phyloP scores from a whole-genome alignment of 208 protist genomes.

The Trypanosomatidae sp. region DNA sequence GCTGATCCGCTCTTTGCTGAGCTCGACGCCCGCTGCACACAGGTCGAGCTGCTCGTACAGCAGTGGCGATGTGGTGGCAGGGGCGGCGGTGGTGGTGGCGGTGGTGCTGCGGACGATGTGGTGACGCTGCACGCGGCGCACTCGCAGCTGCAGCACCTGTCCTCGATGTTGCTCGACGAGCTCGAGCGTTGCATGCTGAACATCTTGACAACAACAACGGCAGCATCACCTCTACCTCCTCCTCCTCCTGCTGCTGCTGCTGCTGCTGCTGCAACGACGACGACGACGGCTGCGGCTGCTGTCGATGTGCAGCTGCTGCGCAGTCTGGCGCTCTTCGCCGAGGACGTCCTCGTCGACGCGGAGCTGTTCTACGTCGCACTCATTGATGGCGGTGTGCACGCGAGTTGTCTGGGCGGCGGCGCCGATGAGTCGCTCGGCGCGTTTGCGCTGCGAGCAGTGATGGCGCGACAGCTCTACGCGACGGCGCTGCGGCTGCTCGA shows the following conservation, averaged over 20 bases:
- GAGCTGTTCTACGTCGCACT: conserved; percentile 26
- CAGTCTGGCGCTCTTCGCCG: conserved; percentile 12
- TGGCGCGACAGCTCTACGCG: conserved; percentile 12
- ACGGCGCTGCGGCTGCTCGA: conserved; percentile 9
- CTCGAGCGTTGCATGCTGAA: too few species aligned
- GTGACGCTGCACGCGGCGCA: background rate
- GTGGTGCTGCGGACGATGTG: background rate
- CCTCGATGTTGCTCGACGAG: background rate
- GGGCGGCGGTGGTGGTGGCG: background rate
- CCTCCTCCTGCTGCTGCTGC: too few species aligned
- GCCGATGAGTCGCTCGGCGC: conserved; percentile 11
- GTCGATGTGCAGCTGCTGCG: too few species aligned
- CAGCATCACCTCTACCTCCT: too few species aligned
- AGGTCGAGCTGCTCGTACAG: too few species aligned
- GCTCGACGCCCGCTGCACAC: too few species aligned
- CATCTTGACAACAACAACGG: too few species aligned
- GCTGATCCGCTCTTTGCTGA: too few species aligned
- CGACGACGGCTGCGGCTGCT: background rate
- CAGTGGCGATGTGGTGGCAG: background rate
- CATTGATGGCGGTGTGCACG: conserved; percentile 7
- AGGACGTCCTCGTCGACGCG: too few species aligned
- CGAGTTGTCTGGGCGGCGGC: conserved; percentile 3
- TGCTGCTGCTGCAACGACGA: too few species aligned
- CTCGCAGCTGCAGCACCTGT: background rate
- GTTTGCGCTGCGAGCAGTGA: conserved; percentile 11